These are phyloP conservation scores for Massarina eburnea DNA, from an alignment of 2,329 filamentous ascomycete genomes.

Conservation along the genomic window DNA sequence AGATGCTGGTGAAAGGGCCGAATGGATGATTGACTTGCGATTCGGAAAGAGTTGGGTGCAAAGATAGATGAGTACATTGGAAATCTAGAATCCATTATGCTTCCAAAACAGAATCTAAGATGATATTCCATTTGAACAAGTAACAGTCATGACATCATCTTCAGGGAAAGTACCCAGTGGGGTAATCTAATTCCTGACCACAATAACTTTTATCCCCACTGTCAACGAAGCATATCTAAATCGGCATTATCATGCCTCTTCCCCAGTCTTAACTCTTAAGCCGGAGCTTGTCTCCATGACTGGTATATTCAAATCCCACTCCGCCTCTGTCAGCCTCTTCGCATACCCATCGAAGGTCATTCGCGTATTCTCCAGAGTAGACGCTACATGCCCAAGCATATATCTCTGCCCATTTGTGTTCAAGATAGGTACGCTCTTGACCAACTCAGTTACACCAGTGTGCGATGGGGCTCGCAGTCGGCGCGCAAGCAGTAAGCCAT, in stretches of 20 bases:
- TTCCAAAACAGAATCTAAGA: background rate
- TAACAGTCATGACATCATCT: background rate
- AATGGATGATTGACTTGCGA: no score
- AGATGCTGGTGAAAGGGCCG: no score
- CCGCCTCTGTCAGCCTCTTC: background rate
- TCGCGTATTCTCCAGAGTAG: background rate
- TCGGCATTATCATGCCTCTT: background rate
- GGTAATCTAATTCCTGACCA: background rate
- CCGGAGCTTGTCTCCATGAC: background rate
- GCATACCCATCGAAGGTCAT: background rate
- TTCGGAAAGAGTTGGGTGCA: no score
- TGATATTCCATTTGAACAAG: background rate
- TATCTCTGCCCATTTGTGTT: no score
- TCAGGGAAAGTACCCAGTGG: background rate
- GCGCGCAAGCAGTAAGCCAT: background rate
- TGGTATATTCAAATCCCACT: background rate
- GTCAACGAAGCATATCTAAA: no score
- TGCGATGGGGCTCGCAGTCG: background rate
- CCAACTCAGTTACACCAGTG: no score
- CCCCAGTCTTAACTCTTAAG: background rate
- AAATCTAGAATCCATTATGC: background rate
- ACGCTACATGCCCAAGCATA: background rate
- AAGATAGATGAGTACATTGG: no score
- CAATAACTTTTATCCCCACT: no score
- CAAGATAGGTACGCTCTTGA: no score